Base-by-base conservation (phyloP, 345 rosid species). In the Lepidium didymum region DNA sequence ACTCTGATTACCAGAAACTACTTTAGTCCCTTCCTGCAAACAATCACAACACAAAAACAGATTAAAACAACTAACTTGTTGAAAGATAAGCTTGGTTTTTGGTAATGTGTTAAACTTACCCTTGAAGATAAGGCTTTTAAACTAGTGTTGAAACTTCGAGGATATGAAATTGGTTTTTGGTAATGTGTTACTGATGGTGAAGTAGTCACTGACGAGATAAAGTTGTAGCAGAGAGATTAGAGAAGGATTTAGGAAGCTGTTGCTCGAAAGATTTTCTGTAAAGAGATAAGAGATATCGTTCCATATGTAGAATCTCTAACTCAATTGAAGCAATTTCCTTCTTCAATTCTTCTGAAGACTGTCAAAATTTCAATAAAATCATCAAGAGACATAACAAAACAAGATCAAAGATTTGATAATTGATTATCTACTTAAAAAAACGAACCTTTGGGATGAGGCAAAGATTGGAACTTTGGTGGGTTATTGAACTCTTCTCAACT, bases 211-310 rank as follows among this genome's bases (percentile, higher is more conserved):
- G 79, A 45, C 68, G 59, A 37, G 63, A 37, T 68, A 74, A 74
- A 6, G 63, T 68, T 25, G 55, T 64, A 65, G 33, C 36, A 27
- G 84, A 15, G 67, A 69, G 75, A 64, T 61, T 59, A 50, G 83
- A 67, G 31, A 47, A 56, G 14, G 79, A 64, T 12, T 25, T n/a
- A 14, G 83, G 78, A 54, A 70, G 15, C 41, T 69, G 85, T 55
- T 87, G 90, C 7, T 82, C 72, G 37, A 84, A 88, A 77, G 88
- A 84, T 34, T 82, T 84, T 40, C 91, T 84, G 62, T 91, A 88
- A 10, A 87, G 86, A 0, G 96, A 84, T 67, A 91, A 84, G 43
- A 88, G 84, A 81, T 78, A 79, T 15, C 77, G 71, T 68, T 91
- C 97, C 75, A 91, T 66, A 47, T 63, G 88, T 57, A 83, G 63